A percentile compares a stretch with the other conserved stretches of the same genome.
Evolutionary conservation across 2,329 filamentous ascomycete genomes (phyloP).

Genomic region (Fusarium gaditjirri): DNA sequence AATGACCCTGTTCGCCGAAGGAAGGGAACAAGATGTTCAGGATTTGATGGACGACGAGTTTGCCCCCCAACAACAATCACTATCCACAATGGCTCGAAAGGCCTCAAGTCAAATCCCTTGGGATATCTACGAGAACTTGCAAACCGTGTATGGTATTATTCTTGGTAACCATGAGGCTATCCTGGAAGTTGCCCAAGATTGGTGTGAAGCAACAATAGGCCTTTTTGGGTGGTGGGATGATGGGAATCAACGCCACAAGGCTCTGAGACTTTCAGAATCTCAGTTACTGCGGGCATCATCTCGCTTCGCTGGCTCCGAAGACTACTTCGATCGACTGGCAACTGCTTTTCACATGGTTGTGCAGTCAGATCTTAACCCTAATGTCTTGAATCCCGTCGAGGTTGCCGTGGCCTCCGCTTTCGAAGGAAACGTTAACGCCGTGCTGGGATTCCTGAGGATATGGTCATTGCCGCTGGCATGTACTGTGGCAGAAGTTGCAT

Average conservation of each 20-base stretch:
- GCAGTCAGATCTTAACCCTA: slow-evolving; percentile 78
- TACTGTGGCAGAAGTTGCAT: slow-evolving; percentile 84
- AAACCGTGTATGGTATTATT: slow-evolving; percentile 82
- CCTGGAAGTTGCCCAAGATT: slow-evolving; percentile 82
- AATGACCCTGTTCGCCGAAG: slow-evolving; percentile 83
- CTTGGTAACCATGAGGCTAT: slow-evolving; percentile 81
- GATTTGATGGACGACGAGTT: slow-evolving; percentile 49
- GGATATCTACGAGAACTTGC: slow-evolving; percentile 87
- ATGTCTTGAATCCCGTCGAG: slow-evolving; percentile 79
- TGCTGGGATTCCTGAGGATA: slow-evolving; percentile 76
- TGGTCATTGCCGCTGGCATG: slow-evolving; percentile 86
- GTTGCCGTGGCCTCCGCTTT: slow-evolving; percentile 84
- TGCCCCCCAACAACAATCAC: slow-evolving; percentile 57
- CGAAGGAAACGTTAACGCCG: slow-evolving; percentile 82
- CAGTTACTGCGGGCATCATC: slow-evolving; percentile 50
- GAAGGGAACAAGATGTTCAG: slow-evolving; percentile 62
- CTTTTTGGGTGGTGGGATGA: slow-evolving; percentile 95
- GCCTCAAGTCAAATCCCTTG: slow-evolving; percentile 90
- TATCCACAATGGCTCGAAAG: slow-evolving; percentile 76
- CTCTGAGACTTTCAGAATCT: slow-evolving; percentile 54
- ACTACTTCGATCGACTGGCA: slow-evolving; percentile 79
- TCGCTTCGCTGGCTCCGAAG: slow-evolving; percentile 66
- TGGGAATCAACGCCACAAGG: slow-evolving; percentile 62
- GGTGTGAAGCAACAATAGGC: slow-evolving; percentile 88
- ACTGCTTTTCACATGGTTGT: slow-evolving; percentile 76